These are phyloP conservation scores for Plantago ovata DNA, from an alignment of 257 asterid species.

Conservation along the genomic window DNA sequence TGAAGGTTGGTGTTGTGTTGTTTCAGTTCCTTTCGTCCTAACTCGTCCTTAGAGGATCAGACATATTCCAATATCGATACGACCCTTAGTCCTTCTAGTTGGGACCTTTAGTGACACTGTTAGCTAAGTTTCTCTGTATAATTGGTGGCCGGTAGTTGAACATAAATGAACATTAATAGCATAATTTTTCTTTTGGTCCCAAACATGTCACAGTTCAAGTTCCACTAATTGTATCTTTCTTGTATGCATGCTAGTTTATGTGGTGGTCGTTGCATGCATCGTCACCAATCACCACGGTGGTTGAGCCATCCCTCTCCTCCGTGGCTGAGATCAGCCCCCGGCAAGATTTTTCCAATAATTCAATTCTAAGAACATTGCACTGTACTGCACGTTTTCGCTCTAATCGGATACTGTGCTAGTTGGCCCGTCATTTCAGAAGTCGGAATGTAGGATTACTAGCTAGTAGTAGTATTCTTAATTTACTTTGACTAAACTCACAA, in stretches of 20 bases:
- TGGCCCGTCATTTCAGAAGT: too few species aligned
- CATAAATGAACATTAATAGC: slow-evolving; percentile 6
- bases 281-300: neutral
- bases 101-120: too few species aligned
- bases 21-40: too few species aligned
- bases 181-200: neutral
- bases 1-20: too few species aligned
- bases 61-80: too few species aligned
- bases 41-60: too few species aligned
- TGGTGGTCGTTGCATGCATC: neutral
- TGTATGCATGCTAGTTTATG: neutral
- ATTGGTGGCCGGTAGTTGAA: neutral
- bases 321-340: neutral
- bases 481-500: too few species aligned
- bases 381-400: too few species aligned
- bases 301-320: neutral
- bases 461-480: too few species aligned
- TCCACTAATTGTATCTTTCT: neutral
- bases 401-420: too few species aligned
- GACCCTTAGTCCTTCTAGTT: too few species aligned
- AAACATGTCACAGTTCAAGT: neutral
- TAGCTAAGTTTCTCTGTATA: neutral
- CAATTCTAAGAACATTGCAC: neutral
- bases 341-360: neutral
- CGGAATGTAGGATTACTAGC: too few species aligned